These are phyloP conservation scores for Capsicum rhomboideum DNA, from an alignment of 257 asterid species.

Conservation along the genomic window DNA sequence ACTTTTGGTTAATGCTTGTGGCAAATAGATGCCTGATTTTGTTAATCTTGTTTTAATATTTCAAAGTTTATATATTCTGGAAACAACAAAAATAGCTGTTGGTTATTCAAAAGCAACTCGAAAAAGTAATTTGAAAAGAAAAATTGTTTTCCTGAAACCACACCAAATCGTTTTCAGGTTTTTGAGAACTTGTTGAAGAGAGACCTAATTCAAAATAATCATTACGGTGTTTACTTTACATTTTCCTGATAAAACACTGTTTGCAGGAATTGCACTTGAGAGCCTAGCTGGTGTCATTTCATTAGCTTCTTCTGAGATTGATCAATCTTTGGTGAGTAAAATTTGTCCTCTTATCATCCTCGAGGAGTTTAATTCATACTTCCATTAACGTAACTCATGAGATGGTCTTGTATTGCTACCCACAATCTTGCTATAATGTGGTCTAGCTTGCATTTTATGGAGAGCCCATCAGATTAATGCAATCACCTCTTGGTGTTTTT, in stretches of 20 bases:
- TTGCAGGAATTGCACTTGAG: slow-evolving; percentile 82
- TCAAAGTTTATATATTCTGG: not conserved
- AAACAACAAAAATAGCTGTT: not conserved
- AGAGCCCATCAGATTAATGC: not conserved
- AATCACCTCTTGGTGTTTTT: not conserved
- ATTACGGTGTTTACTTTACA: not conserved
- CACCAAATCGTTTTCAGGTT: not conserved
- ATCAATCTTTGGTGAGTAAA: slow-evolving; percentile 63
- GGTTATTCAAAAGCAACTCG: not conserved
- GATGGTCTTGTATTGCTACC: not conserved
- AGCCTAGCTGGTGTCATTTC: slow-evolving; percentile 82
- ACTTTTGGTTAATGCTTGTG: not conserved
- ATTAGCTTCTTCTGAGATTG: slow-evolving; percentile 69
- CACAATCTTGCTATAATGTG: not conserved
- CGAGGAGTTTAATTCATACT: not conserved
- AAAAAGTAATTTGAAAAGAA: not conserved
- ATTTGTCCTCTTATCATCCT: not conserved
- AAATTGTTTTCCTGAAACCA: not conserved
- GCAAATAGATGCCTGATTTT: not conserved
- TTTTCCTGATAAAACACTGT: slow-evolving; percentile 4
- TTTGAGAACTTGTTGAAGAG: not conserved
- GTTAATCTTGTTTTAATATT: not conserved
- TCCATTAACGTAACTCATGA: not conserved
- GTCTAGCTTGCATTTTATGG: not conserved
- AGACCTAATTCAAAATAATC: not conserved